Evolutionary conservation across 2,329 filamentous ascomycete species (phyloP), one percentile per base, ranked within the genome.

Genomic region (Epicoccum sorghinum): DNA sequence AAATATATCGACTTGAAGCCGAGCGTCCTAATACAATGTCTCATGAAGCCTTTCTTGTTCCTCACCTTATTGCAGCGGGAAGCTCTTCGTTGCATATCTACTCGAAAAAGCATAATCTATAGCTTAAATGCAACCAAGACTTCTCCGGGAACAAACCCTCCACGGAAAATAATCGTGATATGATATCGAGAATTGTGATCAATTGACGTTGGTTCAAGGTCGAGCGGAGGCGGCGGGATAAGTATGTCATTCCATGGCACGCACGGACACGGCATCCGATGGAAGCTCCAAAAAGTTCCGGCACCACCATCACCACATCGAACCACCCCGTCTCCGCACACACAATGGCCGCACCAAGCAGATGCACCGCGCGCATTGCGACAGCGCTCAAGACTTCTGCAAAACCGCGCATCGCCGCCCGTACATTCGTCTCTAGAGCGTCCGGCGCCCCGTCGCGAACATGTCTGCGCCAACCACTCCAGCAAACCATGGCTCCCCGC

Each of bases 321-420:
- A 54, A n/a, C 30, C 51, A 27, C 52, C 35, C 4, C 40, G 25
- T 45, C 42, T 42, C 22, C 8, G 9, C 36, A 32, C 37, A 55
- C 41, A 48, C 54, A 7, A 73, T 74, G 71, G 62, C 67, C 29
- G 43, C 62, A 40, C 50, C 70, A 45, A 61, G 62, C 42, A 65
- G 61, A 65, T 66, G 64, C 55, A 47, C 68, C 30, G 47, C 57
- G 22, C 60, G 65, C 32, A 62, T 62, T 22, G 45, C 62, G 12
- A 61, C 52, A 8, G 56, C 52, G 12, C 43, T 71, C 9, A 57
- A 44, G 25, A 47, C 23, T 12, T 30, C 49, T 35, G 22, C 58
- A 7, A 47, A 61, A 7, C 54, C 65, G 29, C 63, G 57, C 47
- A 30, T 54, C 22, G 52, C 68, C 27, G 62, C 60, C 48, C 66